phyloP scores from a whole-genome alignment of 768 basidiomycete genomes.

The Exidia glandulosa region DNA sequence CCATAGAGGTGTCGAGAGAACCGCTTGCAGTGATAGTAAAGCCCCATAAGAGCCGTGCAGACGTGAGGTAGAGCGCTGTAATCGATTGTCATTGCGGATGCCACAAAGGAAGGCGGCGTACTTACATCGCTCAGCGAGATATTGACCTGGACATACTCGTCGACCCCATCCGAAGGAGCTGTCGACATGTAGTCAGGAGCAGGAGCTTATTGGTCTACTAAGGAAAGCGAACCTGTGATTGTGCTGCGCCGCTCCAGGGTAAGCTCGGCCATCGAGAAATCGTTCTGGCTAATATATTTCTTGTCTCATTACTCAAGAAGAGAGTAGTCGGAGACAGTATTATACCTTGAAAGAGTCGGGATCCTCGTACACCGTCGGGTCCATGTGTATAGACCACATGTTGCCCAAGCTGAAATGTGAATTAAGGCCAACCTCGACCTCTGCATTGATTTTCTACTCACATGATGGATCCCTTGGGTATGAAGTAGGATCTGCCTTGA shows the following conservation, averaged over 20 bases:
- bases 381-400: constrained; percentile 10
- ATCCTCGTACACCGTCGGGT: constrained; percentile 6
- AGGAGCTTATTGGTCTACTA: not conserved
- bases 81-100: not conserved
- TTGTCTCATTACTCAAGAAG: not conserved
- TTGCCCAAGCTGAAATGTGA: constrained; percentile 2
- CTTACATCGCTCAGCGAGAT: constrained; percentile 9
- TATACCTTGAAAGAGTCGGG: constrained; percentile 5
- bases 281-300: constrained; percentile 4
- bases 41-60: constrained; percentile 9
- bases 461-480: constrained; percentile 11
- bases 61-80: constrained; percentile 7
- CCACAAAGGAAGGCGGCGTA: not conserved
- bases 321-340: not conserved
- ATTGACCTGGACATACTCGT: constrained; percentile 7
- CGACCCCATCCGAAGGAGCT: constrained; percentile 9
- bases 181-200: not conserved
- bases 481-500: constrained; percentile 9
- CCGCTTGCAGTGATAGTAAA: constrained; percentile 7
- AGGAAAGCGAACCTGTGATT: constrained; percentile 4
- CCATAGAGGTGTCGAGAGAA: constrained; percentile 5
- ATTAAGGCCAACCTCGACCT: not conserved
- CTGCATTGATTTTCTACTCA: not conserved
- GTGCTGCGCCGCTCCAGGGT: constrained; percentile 5
- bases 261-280: constrained; percentile 3